Evolutionary conservation across 345 rosid species (phyloP).

Genomic region (Gossypium rotundifolium): DNA sequence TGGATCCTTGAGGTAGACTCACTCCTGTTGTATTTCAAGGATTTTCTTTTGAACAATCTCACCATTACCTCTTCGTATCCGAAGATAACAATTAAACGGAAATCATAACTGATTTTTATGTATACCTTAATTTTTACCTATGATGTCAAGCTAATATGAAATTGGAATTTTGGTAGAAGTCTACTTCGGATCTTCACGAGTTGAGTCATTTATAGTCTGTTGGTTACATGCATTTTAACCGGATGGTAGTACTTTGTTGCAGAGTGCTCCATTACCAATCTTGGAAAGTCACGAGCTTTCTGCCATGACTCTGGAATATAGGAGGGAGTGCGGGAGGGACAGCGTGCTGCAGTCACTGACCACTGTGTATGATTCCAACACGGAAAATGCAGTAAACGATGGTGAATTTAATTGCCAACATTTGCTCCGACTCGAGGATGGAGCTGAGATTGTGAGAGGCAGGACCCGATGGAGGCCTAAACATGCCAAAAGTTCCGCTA

Average conservation of each 20-base stretch:
- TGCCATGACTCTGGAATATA: slow-evolving; percentile 73
- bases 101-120: background rate
- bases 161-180: background rate
- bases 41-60: background rate
- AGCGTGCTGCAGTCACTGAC: slow-evolving; percentile 87
- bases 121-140: background rate
- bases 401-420: slow-evolving; percentile 78
- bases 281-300: slow-evolving; percentile 85
- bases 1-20: slow-evolving; percentile 91
- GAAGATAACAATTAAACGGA: background rate
- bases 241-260: slow-evolving; percentile 20
- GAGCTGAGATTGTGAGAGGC: slow-evolving; percentile 85
- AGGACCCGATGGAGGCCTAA: slow-evolving; percentile 90
- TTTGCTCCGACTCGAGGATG: slow-evolving; percentile 76
- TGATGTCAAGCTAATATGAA: background rate
- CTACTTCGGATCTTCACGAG: background rate
- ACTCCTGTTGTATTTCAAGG: background rate
- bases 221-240: background rate
- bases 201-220: background rate
- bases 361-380: slow-evolving; percentile 41
- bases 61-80: background rate
- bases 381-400: slow-evolving; percentile 31
- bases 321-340: slow-evolving; percentile 96
- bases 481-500: slow-evolving; percentile 28
- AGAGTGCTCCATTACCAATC: slow-evolving; percentile 85